Evolutionary conservation across 805 yeast species (phyloP), one percentile per base, ranked within the genome.

Genomic region (Hanseniaspora hatyaiensis): DNA sequence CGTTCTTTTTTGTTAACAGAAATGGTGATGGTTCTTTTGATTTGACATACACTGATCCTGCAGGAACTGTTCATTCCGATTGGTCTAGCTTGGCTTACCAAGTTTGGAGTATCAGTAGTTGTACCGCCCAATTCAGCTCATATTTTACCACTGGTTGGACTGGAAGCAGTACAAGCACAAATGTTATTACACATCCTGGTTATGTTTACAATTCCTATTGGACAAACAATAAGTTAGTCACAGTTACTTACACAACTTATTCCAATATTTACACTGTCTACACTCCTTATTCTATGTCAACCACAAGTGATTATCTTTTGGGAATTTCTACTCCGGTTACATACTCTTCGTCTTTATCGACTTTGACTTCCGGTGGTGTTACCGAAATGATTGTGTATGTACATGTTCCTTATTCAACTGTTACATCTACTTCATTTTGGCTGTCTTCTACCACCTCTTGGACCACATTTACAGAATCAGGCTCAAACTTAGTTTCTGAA

Each of bases 1-100:
- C 61, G 48, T 47, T 61, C 16, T 54, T 57, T 12, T 57, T 47
- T 29, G 50, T 53, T 15, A 61, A 62, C 41, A 49, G 52, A 32
- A 48, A 47, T 16, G 52, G 50, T 43, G 44, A 47, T 6, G 57
- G 54, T 28, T 47, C 51, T 13, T 40, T 55, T 19, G 48, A 47
- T 9, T 50, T 57, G 16, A 34, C 52, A 6, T 55, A 55, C 30
- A 50, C 51, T 1, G 52, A 50, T 33, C 64, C 64, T 2, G 49
- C 33, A 26, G 59, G 59, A 11, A 41, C 33, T 6, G 22, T 31
- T 6, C 52, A 51, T 40, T 50, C 42, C 3, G 56, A 50, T 33
- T 55, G 54, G 53, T 51, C 47, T 8, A 44, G 39, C 8, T 52
- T 41, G 20, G 53, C 59, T 13, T 57, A 49, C 47, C 40, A 48